Evolutionary conservation across 805 yeast species (phyloP).

Genomic region (Wickerhamomyces subpelliculosus): DNA sequence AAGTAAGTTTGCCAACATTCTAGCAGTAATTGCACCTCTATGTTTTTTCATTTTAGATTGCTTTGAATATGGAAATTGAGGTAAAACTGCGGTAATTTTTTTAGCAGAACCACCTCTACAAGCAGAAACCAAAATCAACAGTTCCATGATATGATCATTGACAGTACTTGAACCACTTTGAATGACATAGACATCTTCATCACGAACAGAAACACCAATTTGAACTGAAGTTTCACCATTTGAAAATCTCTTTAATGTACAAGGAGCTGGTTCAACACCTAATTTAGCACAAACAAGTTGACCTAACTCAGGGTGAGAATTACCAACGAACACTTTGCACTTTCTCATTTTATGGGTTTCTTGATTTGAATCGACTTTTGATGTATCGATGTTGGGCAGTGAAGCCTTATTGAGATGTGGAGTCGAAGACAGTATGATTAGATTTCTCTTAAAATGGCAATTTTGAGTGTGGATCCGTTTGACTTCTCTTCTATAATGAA

Average conservation of each 20-base stretch:
- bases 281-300: slow-evolving; percentile 80
- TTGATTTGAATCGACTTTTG: neutral
- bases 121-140: slow-evolving; percentile 86
- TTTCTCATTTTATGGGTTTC: slow-evolving; percentile 62
- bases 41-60: slow-evolving; percentile 98
- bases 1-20: slow-evolving; percentile 92
- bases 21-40: slow-evolving; percentile 97
- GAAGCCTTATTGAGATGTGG: slow-evolving; percentile 4
- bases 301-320: slow-evolving; percentile 94
- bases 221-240: slow-evolving; percentile 98
- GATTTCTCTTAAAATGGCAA: no score
- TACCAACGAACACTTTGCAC: slow-evolving; percentile 94
- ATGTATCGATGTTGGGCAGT: neutral
- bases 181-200: slow-evolving; percentile 91
- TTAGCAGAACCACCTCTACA: slow-evolving; percentile 98
- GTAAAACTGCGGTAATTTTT: slow-evolving; percentile 91
- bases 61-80: slow-evolving; percentile 95
- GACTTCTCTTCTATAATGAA: no score
- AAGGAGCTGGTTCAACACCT: slow-evolving; percentile 92
- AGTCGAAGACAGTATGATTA: slow-evolving; percentile 5
- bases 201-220: slow-evolving; percentile 91
- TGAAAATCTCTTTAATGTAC: slow-evolving; percentile 84
- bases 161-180: slow-evolving; percentile 83
- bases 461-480: no score
- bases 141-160: slow-evolving; percentile 95